phyloP scores from a whole-genome alignment of 768 basidiomycete species.

The Cystobasidium onofrii region DNA sequence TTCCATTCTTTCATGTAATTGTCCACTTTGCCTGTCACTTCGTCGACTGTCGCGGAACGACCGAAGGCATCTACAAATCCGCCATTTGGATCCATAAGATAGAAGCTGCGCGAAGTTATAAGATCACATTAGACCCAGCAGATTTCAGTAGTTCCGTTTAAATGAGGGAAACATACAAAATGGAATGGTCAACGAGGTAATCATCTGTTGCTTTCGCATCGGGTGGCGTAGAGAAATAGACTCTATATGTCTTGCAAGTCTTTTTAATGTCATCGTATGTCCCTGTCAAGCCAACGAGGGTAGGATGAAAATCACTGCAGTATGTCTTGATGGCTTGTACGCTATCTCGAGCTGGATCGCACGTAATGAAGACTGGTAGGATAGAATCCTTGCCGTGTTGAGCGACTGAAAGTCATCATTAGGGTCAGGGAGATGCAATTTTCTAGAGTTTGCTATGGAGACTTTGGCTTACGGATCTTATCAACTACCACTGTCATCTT shows the following conservation, averaged over 20 bases:
- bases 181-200: constrained; percentile 75
- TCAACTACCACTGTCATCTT: constrained; percentile 76
- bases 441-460: background rate
- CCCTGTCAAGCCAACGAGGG: constrained; percentile 79
- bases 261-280: constrained; percentile 74
- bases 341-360: constrained; percentile 90
- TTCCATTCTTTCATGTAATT: constrained; percentile 47
- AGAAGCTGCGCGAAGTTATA: constrained; percentile 67
- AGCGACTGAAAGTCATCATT: constrained; percentile 58
- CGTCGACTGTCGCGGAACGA: constrained; percentile 54
- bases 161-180: constrained; percentile 33
- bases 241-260: constrained; percentile 84
- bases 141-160: too few species aligned
- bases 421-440: background rate
- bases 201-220: constrained; percentile 70
- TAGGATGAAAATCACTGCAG: constrained; percentile 74
- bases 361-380: constrained; percentile 87
- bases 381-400: constrained; percentile 60
- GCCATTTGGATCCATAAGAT: constrained; percentile 92
- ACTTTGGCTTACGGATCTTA: constrained; percentile 55
- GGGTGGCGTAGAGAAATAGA: constrained; percentile 90
- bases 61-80: constrained; percentile 96
- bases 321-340: constrained; percentile 49
- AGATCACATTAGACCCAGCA: too few species aligned
- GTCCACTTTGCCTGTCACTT: constrained; percentile 52